These are phyloP conservation scores for Mycosarcoma maydis DNA, from an alignment of 1,284 basidiomycete genomes.

Conservation along the genomic window DNA sequence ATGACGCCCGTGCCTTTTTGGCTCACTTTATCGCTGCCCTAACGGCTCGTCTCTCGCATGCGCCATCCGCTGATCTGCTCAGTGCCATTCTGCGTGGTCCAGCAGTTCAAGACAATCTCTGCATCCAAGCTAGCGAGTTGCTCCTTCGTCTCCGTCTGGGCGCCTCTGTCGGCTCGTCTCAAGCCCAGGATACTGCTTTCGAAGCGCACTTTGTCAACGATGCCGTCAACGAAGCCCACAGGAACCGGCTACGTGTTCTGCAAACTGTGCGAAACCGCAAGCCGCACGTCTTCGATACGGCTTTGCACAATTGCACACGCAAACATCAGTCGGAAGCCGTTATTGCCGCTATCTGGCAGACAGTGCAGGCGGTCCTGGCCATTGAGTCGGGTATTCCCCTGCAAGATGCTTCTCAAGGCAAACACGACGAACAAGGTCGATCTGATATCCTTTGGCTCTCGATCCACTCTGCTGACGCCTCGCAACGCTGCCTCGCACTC, in stretches of 20 bases:
- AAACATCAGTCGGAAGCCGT: slow-evolving; percentile 31
- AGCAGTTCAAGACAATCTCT: slow-evolving; percentile 22
- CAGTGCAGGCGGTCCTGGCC: slow-evolving; percentile 46
- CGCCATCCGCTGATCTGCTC: slow-evolving; percentile 33
- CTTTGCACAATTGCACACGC: slow-evolving; percentile 33
- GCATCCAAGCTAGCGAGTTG: slow-evolving; percentile 22
- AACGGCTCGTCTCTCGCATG: slow-evolving; percentile 25
- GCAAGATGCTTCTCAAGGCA: slow-evolving; percentile 19
- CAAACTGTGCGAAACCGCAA: slow-evolving; percentile 42
- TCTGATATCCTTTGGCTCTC: slow-evolving; percentile 56
- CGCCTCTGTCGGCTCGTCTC: slow-evolving; percentile 12
- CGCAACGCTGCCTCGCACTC: slow-evolving; percentile 49
- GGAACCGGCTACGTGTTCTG: slow-evolving; percentile 46
- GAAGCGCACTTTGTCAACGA: slow-evolving; percentile 24
- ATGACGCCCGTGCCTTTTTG: slow-evolving; percentile 51
- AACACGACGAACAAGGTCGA: slow-evolving; percentile 16
- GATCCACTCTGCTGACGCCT: slow-evolving; percentile 52
- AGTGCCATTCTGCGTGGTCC: slow-evolving; percentile 26
- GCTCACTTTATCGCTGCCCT: slow-evolving; percentile 44
- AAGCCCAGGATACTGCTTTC: slow-evolving; percentile 29
- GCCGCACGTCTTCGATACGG: slow-evolving; percentile 46
- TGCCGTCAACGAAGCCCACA: slow-evolving; percentile 16
- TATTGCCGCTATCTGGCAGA: slow-evolving; percentile 44
- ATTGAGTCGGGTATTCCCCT: slow-evolving; percentile 42
- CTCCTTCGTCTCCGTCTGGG: slow-evolving; percentile 36